phyloP scores from a whole-genome alignment of 495 filamentous ascomycete genomes.

The Talaromyces ruber region DNA sequence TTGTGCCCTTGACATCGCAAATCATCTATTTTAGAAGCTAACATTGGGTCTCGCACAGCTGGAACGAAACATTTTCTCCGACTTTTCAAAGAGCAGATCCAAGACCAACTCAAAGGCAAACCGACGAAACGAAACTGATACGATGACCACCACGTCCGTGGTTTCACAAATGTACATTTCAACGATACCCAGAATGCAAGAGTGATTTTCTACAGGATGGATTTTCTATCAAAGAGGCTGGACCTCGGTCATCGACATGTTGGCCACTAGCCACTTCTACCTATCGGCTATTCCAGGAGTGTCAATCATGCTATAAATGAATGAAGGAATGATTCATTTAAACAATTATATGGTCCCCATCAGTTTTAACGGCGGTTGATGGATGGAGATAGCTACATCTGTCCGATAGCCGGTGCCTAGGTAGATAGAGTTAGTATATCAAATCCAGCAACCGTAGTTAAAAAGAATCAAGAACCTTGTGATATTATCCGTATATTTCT shows the following conservation, averaged over 20 bases:
- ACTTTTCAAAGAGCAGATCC: slow-evolving; percentile 52
- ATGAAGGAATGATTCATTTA: too few relatives aligned
- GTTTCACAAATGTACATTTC: neutral
- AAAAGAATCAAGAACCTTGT: neutral
- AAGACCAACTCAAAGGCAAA: slow-evolving; percentile 44
- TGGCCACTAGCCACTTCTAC: neutral
- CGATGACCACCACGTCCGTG: neutral
- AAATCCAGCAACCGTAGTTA: neutral
- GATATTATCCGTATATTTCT: neutral
- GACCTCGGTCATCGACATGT: neutral
- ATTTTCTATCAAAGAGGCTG: neutral
- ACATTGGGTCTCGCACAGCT: slow-evolving; percentile 13
- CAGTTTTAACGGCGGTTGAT: too few relatives aligned
- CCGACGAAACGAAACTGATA: slow-evolving; percentile 16
- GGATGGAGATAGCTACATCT: neutral
- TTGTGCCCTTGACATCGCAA: slow-evolving; percentile 2
- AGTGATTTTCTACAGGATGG: neutral
- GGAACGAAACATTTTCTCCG: slow-evolving; percentile 36
- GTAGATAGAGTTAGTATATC: neutral
- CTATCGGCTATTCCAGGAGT: neutral
- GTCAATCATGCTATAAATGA: neutral
- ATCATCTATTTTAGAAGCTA: slow-evolving; percentile 1
- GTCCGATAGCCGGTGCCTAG: neutral
- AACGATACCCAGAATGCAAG: neutral
- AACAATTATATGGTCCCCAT: too few relatives aligned